These are phyloP conservation scores for Saprolegnia diclina DNA, from an alignment of 352 stramenopile species.

Conservation along the genomic window DNA sequence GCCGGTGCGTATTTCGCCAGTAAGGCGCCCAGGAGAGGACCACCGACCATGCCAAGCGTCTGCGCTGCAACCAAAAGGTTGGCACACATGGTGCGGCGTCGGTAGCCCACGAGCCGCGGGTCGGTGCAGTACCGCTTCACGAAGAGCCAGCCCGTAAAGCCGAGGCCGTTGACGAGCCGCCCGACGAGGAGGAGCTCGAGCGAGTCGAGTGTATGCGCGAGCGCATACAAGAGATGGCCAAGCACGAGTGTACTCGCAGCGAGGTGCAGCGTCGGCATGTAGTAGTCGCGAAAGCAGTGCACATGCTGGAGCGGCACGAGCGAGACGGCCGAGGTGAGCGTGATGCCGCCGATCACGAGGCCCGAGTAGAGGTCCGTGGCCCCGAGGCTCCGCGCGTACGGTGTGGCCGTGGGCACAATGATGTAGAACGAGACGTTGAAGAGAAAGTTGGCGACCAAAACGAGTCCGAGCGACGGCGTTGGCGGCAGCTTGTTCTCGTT, in stretches of 20 bases:
- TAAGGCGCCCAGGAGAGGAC: background rate
- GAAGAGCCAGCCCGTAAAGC: background rate
- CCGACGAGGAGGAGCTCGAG: background rate
- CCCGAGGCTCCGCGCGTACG: background rate
- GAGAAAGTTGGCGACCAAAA: background rate
- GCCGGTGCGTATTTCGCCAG: background rate
- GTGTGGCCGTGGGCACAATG: background rate
- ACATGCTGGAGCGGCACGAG: background rate
- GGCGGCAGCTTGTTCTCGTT: background rate
- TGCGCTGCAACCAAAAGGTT: background rate
- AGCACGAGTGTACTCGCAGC: background rate
- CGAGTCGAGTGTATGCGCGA: background rate
- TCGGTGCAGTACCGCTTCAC: background rate
- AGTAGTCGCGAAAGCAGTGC: background rate
- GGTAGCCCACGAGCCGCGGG: background rate
- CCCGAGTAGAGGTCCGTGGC: background rate
- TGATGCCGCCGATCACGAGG: background rate
- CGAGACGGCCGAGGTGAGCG: background rate
- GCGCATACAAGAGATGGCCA: background rate
- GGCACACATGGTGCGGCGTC: background rate
- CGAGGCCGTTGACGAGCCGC: background rate
- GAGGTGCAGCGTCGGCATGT: background rate
- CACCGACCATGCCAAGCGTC: background rate
- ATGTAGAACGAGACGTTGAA: background rate
- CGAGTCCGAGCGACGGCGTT: background rate